Base-by-base conservation (phyloP, 768 basidiomycete genomes). In the Fomitopsis pulvina region DNA sequence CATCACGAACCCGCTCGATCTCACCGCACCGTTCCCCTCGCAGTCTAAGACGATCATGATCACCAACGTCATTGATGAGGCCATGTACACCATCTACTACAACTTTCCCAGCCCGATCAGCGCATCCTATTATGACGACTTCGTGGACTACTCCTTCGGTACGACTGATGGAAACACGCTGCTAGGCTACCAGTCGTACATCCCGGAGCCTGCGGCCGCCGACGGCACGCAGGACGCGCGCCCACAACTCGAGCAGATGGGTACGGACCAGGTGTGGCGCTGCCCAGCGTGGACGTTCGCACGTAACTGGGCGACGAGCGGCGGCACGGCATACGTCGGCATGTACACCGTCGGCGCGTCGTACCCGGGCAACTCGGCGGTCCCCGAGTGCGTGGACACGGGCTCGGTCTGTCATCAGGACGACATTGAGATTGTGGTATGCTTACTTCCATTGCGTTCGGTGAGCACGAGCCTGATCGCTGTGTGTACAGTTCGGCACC, bases 351-450 rank as follows among this genome's bases (percentile, higher is more conserved):
- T 82, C 32, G 87, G 87, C 22, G 77, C 83, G 20, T 78, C 82
- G n/a, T 87, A 88, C 63, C 80, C 85, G 10, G 75, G 74, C 37
- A 90, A 88, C 66, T 70, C 71, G 34, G 70, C 50, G 1, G 68
- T 79, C 41, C 58, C 78, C 0, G 80, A 74, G 61, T 90, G 87
- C 66, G 73, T 71, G 4, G 63, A 73, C 55, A 29, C 70, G 26
- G 82, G 80, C 29, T 64, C 68, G 27, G 81, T 88, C 32, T 90
- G 87, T 66, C 87, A 89, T 63, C 77, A 89, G 62, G 88, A 90
- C 62, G 89, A 92, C 59, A 90, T 91, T 52, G 68, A 83, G 69
- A 81, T 87, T 61, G 76, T 90, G 52, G 84, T 84, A 67, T 51
- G 82, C 75, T 40, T 38, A 5, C 39, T 48, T 46, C 18, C 28